phyloP scores from a whole-genome alignment of 148 eudicot genomes.

The Euryodendron excelsum region DNA sequence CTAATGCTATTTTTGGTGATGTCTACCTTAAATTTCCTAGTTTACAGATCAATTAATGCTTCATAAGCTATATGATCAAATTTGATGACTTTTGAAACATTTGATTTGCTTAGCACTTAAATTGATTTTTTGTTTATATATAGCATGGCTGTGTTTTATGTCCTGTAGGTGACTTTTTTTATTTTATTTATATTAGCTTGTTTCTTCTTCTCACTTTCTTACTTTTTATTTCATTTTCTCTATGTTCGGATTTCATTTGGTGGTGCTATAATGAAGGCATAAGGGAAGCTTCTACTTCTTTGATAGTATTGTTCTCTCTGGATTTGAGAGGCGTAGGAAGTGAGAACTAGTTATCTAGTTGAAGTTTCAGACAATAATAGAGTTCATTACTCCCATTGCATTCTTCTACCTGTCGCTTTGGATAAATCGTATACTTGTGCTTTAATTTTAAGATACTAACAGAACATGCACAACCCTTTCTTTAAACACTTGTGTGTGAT shows the following conservation, averaged over 20 bases:
- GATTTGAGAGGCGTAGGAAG: constrained; percentile 5
- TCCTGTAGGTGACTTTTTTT: too few species aligned
- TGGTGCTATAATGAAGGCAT: neutral
- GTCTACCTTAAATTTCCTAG: neutral
- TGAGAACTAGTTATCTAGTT: too few species aligned
- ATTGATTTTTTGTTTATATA: too few species aligned
- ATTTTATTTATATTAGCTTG: too few species aligned
- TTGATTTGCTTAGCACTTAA: too few species aligned
- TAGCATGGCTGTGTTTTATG: too few species aligned
- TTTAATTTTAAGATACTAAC: neutral
- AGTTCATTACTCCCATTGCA: too few species aligned
- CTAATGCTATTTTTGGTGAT: neutral
- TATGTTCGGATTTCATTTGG: neutral
- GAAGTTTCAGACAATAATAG: too few species aligned
- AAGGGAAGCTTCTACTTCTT: constrained; percentile 9
- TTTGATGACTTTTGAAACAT: too few species aligned
- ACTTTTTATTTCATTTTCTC: constrained; percentile 1
- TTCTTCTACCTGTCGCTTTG: too few species aligned
- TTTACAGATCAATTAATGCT: neutral
- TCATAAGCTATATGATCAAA: neutral
- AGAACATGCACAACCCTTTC: neutral
- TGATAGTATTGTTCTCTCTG: neutral
- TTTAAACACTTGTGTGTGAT: neutral
- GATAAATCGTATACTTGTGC: neutral
- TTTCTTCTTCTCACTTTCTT: too few species aligned